phyloP scores from a whole-genome alignment of 148 eudicot species.

The Rhododendron kiyosumense region DNA sequence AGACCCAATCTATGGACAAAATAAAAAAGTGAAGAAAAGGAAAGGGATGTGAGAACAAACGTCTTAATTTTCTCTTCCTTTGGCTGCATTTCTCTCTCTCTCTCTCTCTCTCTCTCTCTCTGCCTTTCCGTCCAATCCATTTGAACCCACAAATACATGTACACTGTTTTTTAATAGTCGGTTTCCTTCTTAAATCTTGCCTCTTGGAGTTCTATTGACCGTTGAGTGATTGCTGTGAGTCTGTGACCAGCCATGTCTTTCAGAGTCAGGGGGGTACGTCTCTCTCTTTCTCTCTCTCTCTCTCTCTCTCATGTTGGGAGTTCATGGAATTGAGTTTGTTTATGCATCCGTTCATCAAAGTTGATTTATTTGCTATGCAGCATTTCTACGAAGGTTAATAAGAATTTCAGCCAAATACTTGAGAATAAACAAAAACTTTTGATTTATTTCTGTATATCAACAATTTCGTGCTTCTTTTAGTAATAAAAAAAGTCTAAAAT shows the following conservation, averaged over 20 bases:
- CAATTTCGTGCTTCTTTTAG: too few relatives aligned
- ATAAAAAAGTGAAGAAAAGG: not conserved
- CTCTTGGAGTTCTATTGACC: not conserved
- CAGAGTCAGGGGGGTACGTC: constrained; percentile 11
- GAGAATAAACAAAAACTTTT: too few relatives aligned
- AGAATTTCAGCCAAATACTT: too few relatives aligned
- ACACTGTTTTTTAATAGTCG: not conserved
- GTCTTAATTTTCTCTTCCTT: not conserved
- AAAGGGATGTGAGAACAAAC: not conserved
- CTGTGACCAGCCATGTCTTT: constrained; percentile 7
- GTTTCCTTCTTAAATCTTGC: not conserved
- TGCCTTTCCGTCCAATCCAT: not conserved
- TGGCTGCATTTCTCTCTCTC: not conserved
- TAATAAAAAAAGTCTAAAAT: too few relatives aligned
- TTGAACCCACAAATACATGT: not conserved
- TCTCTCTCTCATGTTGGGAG: not conserved
- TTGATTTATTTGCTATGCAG: not conserved
- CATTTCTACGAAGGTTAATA: too few relatives aligned
- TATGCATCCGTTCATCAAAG: not conserved
- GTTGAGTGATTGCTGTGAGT: not conserved
- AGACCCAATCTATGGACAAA: not conserved
- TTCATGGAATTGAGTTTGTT: not conserved
- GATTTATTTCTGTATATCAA: not conserved
- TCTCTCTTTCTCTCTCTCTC: not conserved
- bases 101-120: not conserved